These are phyloP conservation scores for Corrigiola litoralis DNA, from an alignment of 179 eudicot genomes.

Conservation along the genomic window DNA sequence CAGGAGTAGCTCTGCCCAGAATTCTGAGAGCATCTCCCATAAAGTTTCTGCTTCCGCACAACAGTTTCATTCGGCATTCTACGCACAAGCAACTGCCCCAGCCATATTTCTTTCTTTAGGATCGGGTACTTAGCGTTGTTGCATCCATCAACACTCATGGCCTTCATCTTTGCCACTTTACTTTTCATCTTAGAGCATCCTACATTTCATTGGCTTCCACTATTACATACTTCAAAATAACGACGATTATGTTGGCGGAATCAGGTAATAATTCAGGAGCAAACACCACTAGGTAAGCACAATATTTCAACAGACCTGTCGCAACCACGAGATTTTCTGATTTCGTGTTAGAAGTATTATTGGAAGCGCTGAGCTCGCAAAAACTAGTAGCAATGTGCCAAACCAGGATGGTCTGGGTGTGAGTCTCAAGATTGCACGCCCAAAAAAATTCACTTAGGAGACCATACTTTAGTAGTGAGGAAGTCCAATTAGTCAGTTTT, in stretches of 20 bases:
- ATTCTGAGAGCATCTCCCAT: slow-evolving; percentile 18
- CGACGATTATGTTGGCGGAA: background rate
- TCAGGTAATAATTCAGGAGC: slow-evolving; percentile 22
- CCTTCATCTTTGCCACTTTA: background rate
- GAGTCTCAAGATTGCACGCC: slow-evolving; percentile 6
- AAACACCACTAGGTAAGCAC: slow-evolving; percentile 27
- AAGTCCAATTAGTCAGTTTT: slow-evolving; percentile 5
- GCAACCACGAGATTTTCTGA: slow-evolving; percentile 1
- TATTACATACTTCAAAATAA: slow-evolving; percentile 2
- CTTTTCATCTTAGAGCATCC: background rate
- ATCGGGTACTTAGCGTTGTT: background rate
- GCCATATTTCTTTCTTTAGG: background rate
- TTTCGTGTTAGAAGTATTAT: background rate
- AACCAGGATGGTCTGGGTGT: slow-evolving; percentile 17
- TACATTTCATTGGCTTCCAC: slow-evolving; percentile 4
- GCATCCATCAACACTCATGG: background rate
- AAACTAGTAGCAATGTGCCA: slow-evolving; percentile 26
- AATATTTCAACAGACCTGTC: slow-evolving; percentile 17
- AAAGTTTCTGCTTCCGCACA: background rate
- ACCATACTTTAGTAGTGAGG: slow-evolving; percentile 9
- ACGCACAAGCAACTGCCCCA: background rate
- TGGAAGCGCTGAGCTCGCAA: slow-evolving; percentile 3
- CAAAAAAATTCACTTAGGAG: background rate
- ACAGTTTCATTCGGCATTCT: too few species aligned
- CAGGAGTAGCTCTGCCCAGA: slow-evolving; percentile 25